Evolutionary conservation across 257 asterid genomes (phyloP).

Genomic region (Scutellaria galericulata): DNA sequence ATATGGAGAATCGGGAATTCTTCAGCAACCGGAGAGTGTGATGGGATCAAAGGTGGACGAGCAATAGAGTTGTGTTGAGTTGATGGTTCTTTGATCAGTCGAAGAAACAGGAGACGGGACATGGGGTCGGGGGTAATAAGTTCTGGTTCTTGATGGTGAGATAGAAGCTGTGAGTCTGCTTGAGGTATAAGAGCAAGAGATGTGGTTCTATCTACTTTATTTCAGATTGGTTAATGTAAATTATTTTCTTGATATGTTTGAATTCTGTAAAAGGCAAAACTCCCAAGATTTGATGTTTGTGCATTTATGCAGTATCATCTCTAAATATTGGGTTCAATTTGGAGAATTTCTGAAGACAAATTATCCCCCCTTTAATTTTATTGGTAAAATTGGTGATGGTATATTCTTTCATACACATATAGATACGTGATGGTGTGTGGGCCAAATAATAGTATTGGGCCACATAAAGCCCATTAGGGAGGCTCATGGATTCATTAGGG

Average conservation of each 20-base stretch:
- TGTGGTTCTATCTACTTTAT: neutral
- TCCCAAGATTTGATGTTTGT: neutral
- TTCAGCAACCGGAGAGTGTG: conserved; percentile 36
- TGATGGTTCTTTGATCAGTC: neutral
- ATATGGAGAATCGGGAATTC: conserved; percentile 47
- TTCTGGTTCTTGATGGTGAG: conserved; percentile 10
- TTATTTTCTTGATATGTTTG: neutral
- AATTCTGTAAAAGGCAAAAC: conserved; percentile 12
- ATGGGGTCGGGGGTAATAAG: neutral
- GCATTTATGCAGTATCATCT: neutral
- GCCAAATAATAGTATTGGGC: no score
- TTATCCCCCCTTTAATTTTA: no score
- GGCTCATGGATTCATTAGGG: no score
- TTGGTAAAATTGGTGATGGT: no score
- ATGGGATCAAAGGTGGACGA: conserved; percentile 39
- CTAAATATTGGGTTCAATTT: neutral
- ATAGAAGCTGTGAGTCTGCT: neutral
- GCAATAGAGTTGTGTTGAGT: conserved; percentile 24
- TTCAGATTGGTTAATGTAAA: conserved; percentile 29
- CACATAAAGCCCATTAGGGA: no score
- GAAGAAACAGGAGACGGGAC: neutral
- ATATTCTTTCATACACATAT: no score
- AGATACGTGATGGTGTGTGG: no score
- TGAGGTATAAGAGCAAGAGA: conserved; percentile 6
- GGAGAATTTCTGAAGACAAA: no score